Conservation (phyloP, 805 yeast species). For the Suhomyces pyralidae region DNA sequence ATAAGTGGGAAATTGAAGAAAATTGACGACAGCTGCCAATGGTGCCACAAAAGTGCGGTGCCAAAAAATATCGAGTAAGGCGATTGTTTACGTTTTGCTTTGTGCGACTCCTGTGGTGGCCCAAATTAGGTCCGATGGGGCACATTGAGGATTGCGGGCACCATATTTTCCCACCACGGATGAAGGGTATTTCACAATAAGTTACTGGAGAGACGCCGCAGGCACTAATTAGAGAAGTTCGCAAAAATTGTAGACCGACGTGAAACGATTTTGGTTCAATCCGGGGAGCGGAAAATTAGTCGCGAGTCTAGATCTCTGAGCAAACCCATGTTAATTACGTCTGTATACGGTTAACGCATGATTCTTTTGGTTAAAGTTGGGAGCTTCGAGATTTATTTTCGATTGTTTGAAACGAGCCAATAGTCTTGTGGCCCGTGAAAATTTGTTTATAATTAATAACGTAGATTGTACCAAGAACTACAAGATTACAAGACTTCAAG, state of each 20-base stretch:
- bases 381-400: neutral
- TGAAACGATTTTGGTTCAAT: neutral
- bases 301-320: neutral
- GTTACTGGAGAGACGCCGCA: neutral
- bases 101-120: neutral
- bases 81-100: constrained; percentile 1
- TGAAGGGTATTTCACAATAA: neutral
- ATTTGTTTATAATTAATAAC: neutral
- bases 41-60: neutral
- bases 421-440: neutral
- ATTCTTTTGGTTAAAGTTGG: neutral
- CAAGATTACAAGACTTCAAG: no score
- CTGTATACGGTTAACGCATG: neutral
- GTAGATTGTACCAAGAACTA: neutral
- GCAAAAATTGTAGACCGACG: neutral
- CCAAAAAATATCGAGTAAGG: neutral
- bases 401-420: neutral
- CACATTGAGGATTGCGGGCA: neutral
- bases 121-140: neutral
- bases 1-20: neutral
- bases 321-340: neutral
- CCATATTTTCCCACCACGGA: neutral
- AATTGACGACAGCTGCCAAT: neutral
- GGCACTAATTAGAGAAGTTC: neutral
- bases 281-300: neutral